phyloP scores from a whole-genome alignment of 2,329 filamentous ascomycete genomes.

The Clonostachys solani region DNA sequence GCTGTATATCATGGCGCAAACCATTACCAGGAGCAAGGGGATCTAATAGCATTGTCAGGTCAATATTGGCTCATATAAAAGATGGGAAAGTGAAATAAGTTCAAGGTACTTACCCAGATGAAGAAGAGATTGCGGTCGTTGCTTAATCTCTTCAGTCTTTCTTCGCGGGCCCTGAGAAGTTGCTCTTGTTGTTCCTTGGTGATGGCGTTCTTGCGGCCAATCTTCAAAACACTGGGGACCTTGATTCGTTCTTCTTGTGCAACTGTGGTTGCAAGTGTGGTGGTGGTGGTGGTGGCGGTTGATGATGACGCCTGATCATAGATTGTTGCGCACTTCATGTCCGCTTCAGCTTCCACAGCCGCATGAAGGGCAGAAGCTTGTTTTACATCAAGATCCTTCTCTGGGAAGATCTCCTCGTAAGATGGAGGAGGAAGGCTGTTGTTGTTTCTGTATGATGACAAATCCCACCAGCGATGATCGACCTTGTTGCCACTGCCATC shows the following conservation, averaged over 20 bases:
- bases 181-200: slow-evolving; percentile 63
- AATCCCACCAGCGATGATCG: slow-evolving; percentile 64
- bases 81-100: not conserved
- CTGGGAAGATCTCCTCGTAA: slow-evolving; percentile 75
- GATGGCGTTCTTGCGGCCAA: slow-evolving; percentile 59
- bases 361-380: slow-evolving; percentile 53
- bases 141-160: slow-evolving; percentile 58
- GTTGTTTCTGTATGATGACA: slow-evolving; percentile 49
- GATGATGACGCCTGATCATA: slow-evolving; percentile 37
- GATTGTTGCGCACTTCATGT: slow-evolving; percentile 49
- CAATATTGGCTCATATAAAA: not conserved
- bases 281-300: not conserved
- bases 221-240: slow-evolving; percentile 44
- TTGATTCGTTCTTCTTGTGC: slow-evolving; percentile 28
- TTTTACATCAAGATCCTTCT: slow-evolving; percentile 48
- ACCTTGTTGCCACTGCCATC: slow-evolving; percentile 32
- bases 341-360: slow-evolving; percentile 53
- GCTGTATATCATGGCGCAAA: slow-evolving; percentile 45
- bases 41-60: slow-evolving; percentile 26
- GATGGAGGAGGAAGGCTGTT: slow-evolving; percentile 60
- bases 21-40: slow-evolving; percentile 41
- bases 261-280: slow-evolving; percentile 6
- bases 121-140: slow-evolving; percentile 65
- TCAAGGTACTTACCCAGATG: slow-evolving; percentile 52
- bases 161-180: slow-evolving; percentile 54